A percentile compares a stretch with the other conserved stretches of the same genome.
Conservation (phyloP, 805 yeast species). For the Metschnikowia orientalis region DNA sequence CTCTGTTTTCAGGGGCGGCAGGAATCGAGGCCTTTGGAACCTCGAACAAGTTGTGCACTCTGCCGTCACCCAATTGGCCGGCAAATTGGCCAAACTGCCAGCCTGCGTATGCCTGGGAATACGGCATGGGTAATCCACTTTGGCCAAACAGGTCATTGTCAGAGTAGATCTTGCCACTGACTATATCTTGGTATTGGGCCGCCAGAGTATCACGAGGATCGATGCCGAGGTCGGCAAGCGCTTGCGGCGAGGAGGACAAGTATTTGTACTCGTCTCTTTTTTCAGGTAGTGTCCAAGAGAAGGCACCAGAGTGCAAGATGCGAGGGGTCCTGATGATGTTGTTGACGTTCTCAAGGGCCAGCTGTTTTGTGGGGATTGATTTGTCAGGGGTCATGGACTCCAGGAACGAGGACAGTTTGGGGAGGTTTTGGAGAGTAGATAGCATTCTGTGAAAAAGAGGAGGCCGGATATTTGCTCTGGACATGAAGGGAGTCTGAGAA, state of each 20-base stretch:
- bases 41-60: slow-evolving; percentile 81
- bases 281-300: slow-evolving; percentile 71
- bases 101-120: slow-evolving; percentile 91
- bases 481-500: too few relatives aligned
- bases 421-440: slow-evolving; percentile 24
- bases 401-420: slow-evolving; percentile 30
- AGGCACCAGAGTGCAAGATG: slow-evolving; percentile 53
- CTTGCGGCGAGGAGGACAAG: slow-evolving; percentile 55
- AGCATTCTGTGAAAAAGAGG: too few relatives aligned
- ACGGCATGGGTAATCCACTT: slow-evolving; percentile 55
- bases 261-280: slow-evolving; percentile 48
- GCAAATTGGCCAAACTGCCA: slow-evolving; percentile 96
- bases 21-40: slow-evolving; percentile 36
- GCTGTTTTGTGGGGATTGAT: slow-evolving; percentile 21
- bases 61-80: slow-evolving; percentile 95
- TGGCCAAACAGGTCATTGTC: slow-evolving; percentile 16
- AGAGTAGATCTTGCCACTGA: slow-evolving; percentile 52
- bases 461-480: too few relatives aligned
- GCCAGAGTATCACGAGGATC: slow-evolving; percentile 34
- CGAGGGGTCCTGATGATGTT: slow-evolving; percentile 36
- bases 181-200: slow-evolving; percentile 47
- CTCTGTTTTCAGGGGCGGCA: slow-evolving; percentile 24
- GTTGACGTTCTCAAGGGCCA: slow-evolving; percentile 28
- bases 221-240: slow-evolving; percentile 60
- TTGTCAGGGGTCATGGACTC: slow-evolving; percentile 27